Conservation (phyloP, 139 green algal species). For the Chlamydomonas eustigma region DNA sequence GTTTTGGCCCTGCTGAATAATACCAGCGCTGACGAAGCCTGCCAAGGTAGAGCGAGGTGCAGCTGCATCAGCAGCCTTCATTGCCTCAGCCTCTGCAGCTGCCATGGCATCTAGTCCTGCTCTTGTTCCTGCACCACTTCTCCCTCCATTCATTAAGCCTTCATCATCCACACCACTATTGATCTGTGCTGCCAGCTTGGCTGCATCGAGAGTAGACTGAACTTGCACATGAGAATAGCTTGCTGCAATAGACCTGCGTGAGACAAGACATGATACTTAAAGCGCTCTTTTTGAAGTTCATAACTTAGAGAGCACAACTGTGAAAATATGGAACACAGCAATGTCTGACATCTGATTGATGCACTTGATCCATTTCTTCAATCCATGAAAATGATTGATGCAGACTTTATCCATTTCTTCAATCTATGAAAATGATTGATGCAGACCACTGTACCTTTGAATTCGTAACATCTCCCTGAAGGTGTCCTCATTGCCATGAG, state of each 20-base stretch:
- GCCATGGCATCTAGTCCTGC: slow-evolving; percentile 9
- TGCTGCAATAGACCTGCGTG: slow-evolving; percentile 59
- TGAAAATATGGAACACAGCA: not conserved
- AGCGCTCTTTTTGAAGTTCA: not conserved
- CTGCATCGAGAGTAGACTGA: slow-evolving; percentile 31
- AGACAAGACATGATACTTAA: too few species aligned
- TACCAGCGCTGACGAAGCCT: slow-evolving; percentile 78
- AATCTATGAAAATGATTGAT: too few species aligned
- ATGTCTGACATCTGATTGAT: not conserved
- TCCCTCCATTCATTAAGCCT: not conserved
- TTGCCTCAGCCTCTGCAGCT: slow-evolving; percentile 50
- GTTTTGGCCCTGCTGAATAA: slow-evolving; percentile 60
- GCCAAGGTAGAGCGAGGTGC: slow-evolving; percentile 41
- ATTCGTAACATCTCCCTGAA: slow-evolving; percentile 98
- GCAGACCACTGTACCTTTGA: slow-evolving; percentile 53
- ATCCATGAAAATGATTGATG: too few species aligned
- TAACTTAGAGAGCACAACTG: not conserved
- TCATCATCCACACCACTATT: slow-evolving; percentile 16
- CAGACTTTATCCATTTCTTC: too few species aligned
- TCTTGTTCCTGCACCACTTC: not conserved
- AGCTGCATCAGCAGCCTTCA: slow-evolving; percentile 21
- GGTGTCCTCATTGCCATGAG: slow-evolving; percentile 92
- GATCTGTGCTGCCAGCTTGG: slow-evolving; percentile 18
- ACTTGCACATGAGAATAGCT: slow-evolving; percentile 72
- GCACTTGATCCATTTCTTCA: too few species aligned